Evolutionary conservation across 805 yeast genomes (phyloP), one percentile per base, ranked within the genome.

Genomic region (Sugiyamaella marilandica): DNA sequence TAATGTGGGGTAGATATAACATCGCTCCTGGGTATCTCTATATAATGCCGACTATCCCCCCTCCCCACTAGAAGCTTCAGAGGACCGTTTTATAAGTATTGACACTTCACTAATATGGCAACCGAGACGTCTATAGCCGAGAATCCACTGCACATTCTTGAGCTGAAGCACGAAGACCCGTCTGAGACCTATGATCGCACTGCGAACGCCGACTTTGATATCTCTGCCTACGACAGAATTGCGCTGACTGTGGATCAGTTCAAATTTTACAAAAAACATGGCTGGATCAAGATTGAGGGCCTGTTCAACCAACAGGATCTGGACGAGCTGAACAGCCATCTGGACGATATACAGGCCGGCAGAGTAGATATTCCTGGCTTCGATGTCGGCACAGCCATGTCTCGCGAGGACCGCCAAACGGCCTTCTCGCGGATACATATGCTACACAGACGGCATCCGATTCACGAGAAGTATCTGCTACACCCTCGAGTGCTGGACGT

Each of bases 241-340:
- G 7, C 14, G 4, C 19, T 39, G 24, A 39, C 43, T 5, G 24
- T 19, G 13, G 43, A 39, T 10, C 43, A 39, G 21, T 39, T 39
- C 21, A 39, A 9, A 5, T 39, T 39, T 21, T 39, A 39, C 24
- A 39, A 10, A 16, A 14, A 19, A 5, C 43, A 39, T 21, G 43
- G 43, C 43, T 39, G 43, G 43, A 14, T 39, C 5, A 39, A 39
- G 43, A 39, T 39, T 5, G 43, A 39, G 24, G 43, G 43, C 19
- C 43, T 39, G 5, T 39, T 39, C 21, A 19, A 39, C 43, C 5
- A 14, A 16, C 3, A 19, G 5, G 43, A 39, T 16, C 43, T 39
- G 7, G 13, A 39, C 9, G 43, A 39, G 43, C 9, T 39, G 43
- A 39, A 39, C 43, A 39, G 24, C 9, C 43, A 39, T 39, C 24